Evolutionary conservation across 345 rosid genomes (phyloP).

Genomic region (Alliaria petiolata): DNA sequence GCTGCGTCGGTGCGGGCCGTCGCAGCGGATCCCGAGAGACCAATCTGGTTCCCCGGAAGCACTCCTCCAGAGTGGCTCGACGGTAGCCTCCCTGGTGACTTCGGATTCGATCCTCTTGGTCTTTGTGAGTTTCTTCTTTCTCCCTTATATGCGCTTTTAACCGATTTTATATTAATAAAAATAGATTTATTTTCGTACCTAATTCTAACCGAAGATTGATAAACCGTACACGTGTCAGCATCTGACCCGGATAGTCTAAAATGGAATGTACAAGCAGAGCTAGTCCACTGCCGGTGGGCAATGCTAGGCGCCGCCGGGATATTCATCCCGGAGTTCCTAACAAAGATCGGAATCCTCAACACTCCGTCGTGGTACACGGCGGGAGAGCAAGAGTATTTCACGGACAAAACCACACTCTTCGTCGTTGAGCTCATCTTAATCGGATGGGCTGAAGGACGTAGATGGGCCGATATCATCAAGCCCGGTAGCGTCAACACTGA

Average conservation of each 20-base stretch:
- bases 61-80: slow-evolving; percentile 97
- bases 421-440: slow-evolving; percentile 74
- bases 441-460: slow-evolving; percentile 96
- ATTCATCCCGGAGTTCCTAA: slow-evolving; percentile 90
- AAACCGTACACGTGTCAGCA: slow-evolving; percentile 39
- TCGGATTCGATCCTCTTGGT: slow-evolving; percentile 94
- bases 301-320: slow-evolving; percentile 98
- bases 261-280: slow-evolving; percentile 86
- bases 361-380: slow-evolving; percentile 97
- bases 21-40: slow-evolving; percentile 80
- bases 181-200: not conserved
- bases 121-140: slow-evolving; percentile 50
- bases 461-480: slow-evolving; percentile 96
- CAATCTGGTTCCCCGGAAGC: slow-evolving; percentile 99
- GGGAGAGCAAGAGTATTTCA: slow-evolving; percentile 79
- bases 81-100: slow-evolving; percentile 98
- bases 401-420: slow-evolving; percentile 87
- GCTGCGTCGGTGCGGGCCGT: slow-evolving; percentile 60
- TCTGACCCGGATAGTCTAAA: slow-evolving; percentile 89
- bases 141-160: not conserved
- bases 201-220: not conserved
- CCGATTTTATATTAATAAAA: not conserved
- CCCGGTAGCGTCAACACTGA: slow-evolving; percentile 96
- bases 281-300: slow-evolving; percentile 97
- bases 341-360: slow-evolving; percentile 82